These are phyloP conservation scores for Aspergillus indologenus DNA, from an alignment of 495 filamentous ascomycete genomes.

Conservation along the genomic window DNA sequence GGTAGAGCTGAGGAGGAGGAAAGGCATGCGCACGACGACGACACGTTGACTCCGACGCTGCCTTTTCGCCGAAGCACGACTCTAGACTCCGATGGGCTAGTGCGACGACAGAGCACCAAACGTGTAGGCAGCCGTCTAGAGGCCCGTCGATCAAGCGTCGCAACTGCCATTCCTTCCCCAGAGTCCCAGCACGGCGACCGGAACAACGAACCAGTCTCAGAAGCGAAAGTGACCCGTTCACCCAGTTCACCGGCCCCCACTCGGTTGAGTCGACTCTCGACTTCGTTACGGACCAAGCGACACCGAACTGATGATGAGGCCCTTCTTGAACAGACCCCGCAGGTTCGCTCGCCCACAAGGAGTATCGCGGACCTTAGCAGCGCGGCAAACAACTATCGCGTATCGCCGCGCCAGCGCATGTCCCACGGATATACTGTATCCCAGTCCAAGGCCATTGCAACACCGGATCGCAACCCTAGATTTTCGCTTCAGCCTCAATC, in stretches of 20 bases:
- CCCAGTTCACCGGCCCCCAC: conserved; percentile 29
- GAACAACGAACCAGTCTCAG: conserved; percentile 15
- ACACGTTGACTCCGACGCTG: conserved; percentile 25
- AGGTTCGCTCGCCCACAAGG: conserved; percentile 36
- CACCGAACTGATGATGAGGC: conserved; percentile 34
- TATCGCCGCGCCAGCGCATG: conserved; percentile 37
- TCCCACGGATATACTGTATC: conserved; percentile 41
- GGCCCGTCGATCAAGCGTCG: conserved; percentile 63
- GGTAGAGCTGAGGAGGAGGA: conserved; percentile 22
- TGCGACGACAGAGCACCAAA: conserved; percentile 48
- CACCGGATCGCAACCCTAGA: conserved; percentile 25
- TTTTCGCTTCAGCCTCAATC: conserved; percentile 22
- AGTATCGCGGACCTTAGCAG: conserved; percentile 39
- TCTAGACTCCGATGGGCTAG: conserved; percentile 41
- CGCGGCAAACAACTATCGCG: conserved; percentile 26
- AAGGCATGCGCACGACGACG: conserved; percentile 32
- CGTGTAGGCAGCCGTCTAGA: conserved; percentile 69
- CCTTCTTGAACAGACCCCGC: conserved; percentile 20
- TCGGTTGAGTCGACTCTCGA: conserved; percentile 39
- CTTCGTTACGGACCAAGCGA: conserved; percentile 37
- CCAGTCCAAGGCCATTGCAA: conserved; percentile 23
- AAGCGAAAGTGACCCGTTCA: conserved; percentile 28
- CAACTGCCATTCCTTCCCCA: conserved; percentile 35
- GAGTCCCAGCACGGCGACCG: conserved; percentile 11
- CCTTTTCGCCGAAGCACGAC: conserved; percentile 40